Evolutionary conservation across 768 basidiomycete genomes (phyloP), one percentile per base, ranked within the genome.

Genomic region (Leucogyrophana mollusca): DNA sequence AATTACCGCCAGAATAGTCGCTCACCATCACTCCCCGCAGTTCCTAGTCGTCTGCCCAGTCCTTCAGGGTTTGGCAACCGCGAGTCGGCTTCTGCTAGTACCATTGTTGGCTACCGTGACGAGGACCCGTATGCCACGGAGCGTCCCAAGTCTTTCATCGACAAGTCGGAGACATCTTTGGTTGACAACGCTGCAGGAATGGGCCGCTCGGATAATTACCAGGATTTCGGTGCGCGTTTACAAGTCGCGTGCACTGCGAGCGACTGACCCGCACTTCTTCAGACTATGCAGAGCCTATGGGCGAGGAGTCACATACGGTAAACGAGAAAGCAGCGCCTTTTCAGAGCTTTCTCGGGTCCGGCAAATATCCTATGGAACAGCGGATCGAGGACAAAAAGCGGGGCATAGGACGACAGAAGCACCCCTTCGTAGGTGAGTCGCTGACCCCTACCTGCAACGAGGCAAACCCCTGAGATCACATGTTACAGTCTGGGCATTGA

Each of bases 381-480:
- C 79, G 86, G 40, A 93, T 96, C 59, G 87, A 94, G 59, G 77
- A 90, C 59, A 95, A 95, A 73, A 87, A 79, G 60, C 77, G 86
- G 23, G 91, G 92, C 1, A 77, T 95, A 39, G 88, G 87, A 6
- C 76, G 89, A 17, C 95, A 97, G 67, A 79, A 63, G 51, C 77
- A 87, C 62, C 90, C 91, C 24, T 80, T 85, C 51, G 76, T 85
- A 34, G 87, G 92, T 92, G 49, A 50, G 79, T 70, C 23, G 1
- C 13, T 7, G 13, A 21, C 16, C 10, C 20, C 17, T 34, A 46
- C 45, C 30, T 17, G 10, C 33, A 30, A 8, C 10, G 18, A 11
- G 13, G 7, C 27, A 7, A 7, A 8, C 47, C 24, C 38, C 30
- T 43, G 40, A 40, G 23, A 23, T 46, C 18, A 38, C 55, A 54